Conservation (phyloP, 73 alveolate genomes). For the Blepharisma stoltei region DNA sequence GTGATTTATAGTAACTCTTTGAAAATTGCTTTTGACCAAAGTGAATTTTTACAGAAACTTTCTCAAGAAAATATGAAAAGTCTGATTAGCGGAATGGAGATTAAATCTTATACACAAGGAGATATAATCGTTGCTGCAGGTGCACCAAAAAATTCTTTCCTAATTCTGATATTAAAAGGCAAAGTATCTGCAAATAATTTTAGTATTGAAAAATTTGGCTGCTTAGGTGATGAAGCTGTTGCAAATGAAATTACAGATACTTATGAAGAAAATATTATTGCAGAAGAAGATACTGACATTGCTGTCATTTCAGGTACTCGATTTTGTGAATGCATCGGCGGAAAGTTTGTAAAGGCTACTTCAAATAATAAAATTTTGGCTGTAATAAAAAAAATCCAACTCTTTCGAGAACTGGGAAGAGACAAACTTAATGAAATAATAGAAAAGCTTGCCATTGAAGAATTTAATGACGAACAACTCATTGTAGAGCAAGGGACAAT, state of each 20-base stretch:
- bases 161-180: conserved; percentile 10
- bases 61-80: not conserved
- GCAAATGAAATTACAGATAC: not conserved
- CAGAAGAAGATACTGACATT: not conserved
- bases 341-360: not conserved
- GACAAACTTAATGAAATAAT: not conserved
- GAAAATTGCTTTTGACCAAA: conserved; percentile 21
- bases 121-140: not conserved
- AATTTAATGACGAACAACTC: conserved; percentile 10
- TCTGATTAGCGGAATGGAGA: not conserved
- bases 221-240: not conserved
- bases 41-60: not conserved
- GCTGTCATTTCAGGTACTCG: not conserved
- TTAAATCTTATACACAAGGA: not conserved
- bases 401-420: not conserved
- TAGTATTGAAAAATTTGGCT: not conserved
- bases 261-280: not conserved
- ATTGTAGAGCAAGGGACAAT: conserved; percentile 25
- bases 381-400: not conserved
- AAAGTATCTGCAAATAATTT: not conserved
- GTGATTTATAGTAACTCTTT: conserved; percentile 9
- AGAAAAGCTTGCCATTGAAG: not conserved
- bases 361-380: not conserved
- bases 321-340: conserved; percentile 7
- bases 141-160: not conserved